A percentile compares a stretch with the other conserved stretches of the same genome.
These are phyloP conservation scores for Phytomonas serpens DNA, from an alignment of 208 protist genomes.

Conservation along the genomic window DNA sequence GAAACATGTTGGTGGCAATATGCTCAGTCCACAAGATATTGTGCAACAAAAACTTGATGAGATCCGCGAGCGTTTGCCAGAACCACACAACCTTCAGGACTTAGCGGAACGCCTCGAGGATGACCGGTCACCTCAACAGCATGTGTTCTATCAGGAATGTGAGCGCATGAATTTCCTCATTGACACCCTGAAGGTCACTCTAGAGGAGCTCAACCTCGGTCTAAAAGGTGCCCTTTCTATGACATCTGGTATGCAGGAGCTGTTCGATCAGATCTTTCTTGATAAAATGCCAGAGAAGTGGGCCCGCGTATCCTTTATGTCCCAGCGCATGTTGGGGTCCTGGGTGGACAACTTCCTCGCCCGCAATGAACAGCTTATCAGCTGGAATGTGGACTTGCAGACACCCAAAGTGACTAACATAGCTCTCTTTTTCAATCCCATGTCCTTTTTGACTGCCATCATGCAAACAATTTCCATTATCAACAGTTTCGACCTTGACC, in stretches of 20 bases:
- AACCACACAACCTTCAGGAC: constrained; percentile 90
- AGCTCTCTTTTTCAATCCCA: constrained; percentile 97
- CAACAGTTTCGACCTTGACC: constrained; percentile 96
- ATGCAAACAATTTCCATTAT: constrained; percentile 97
- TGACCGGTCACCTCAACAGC: constrained; percentile 96
- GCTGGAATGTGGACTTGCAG: constrained; percentile 91
- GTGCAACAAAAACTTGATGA: constrained; percentile 91
- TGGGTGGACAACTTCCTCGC: constrained; percentile 96
- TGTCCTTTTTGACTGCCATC: constrained; percentile 98
- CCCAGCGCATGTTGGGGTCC: constrained; percentile 86
- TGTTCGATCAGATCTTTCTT: constrained; percentile 91
- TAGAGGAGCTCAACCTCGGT: constrained; percentile 97
- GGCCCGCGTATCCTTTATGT: constrained; percentile 95
- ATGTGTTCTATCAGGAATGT: constrained; percentile 97
- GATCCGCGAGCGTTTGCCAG: constrained; percentile 86
- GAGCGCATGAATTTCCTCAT: constrained; percentile 97
- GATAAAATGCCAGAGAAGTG: constrained; percentile 93
- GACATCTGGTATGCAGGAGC: constrained; percentile 85
- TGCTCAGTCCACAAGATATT: constrained; percentile 85
- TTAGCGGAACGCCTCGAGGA: constrained; percentile 92
- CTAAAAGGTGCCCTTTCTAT: constrained; percentile 94
- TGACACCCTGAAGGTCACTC: constrained; percentile 79
- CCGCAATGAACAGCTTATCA: constrained; percentile 92
- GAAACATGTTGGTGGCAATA: constrained; percentile 79
- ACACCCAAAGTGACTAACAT: constrained; percentile 95